Conservation (phyloP, 352 stramenopile species). For the Pythium rishiriense region DNA sequence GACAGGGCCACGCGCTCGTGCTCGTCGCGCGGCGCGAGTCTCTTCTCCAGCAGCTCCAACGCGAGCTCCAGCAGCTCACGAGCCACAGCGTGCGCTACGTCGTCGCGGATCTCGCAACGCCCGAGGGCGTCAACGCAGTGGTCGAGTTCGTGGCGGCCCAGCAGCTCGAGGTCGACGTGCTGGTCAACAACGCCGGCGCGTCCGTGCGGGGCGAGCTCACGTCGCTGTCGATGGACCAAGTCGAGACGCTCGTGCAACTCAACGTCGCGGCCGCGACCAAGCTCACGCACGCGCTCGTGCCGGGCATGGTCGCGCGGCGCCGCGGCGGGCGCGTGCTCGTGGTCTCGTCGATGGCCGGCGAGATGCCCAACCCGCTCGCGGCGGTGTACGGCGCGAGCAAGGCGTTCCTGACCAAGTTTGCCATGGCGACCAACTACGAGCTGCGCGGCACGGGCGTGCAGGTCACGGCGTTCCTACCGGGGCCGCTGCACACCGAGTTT, state of each 20-base stretch:
- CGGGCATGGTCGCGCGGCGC: not conserved
- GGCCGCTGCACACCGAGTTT: conserved; percentile 5
- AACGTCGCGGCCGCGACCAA: conserved; percentile 5
- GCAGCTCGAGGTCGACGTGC: conserved; percentile 6
- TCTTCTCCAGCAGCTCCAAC: conserved; percentile 3
- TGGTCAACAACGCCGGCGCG: conserved; percentile 8
- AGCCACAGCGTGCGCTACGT: not conserved
- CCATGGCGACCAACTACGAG: conserved; percentile 1
- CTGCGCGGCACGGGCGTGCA: conserved; percentile 5
- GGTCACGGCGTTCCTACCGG: conserved; percentile 1
- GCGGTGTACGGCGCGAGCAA: conserved; percentile 10
- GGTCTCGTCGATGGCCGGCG: conserved; percentile 8
- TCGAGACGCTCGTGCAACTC: conserved; percentile 1
- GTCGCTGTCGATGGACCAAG: conserved; percentile 4
- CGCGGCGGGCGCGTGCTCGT: conserved; percentile 4
- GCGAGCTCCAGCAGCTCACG: not conserved
- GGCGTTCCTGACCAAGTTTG: conserved; percentile 5
- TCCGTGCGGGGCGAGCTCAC: conserved; percentile 5
- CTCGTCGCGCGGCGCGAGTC: conserved; percentile 4
- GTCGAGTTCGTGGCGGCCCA: not conserved
- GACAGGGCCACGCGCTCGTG: conserved; percentile 1
- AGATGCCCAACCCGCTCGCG: conserved; percentile 4
- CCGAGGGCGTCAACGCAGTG: not conserved
- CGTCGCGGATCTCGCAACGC: not conserved
- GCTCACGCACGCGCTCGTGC: conserved; percentile 4